Evolutionary conservation across 208 protist genomes (phyloP).

Genomic region (Crithidia expoeki): DNA sequence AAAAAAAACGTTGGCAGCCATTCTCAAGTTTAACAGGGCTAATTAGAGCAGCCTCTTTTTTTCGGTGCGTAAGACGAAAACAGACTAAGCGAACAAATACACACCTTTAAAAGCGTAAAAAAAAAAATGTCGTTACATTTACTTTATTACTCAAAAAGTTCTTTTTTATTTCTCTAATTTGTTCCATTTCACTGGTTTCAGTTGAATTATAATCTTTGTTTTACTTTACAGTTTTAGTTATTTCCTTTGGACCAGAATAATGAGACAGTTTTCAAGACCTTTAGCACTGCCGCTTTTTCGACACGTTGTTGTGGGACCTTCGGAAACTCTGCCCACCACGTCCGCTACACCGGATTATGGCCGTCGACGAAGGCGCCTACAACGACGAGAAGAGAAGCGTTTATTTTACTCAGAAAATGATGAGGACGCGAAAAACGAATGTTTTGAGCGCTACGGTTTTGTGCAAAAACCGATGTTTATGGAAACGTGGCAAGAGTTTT

Average conservation of each 20-base stretch:
- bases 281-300: conserved; percentile 9
- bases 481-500: conserved; percentile 71
- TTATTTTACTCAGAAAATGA: conserved; percentile 35
- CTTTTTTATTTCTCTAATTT: too few relatives aligned
- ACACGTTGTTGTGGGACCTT: conserved; percentile 41
- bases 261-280: conserved; percentile 19
- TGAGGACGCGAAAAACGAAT: conserved; percentile 56
- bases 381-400: not conserved
- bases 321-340: conserved; percentile 28
- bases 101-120: too few relatives aligned
- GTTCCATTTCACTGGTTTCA: not conserved
- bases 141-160: too few relatives aligned
- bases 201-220: not conserved
- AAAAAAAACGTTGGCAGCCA: too few relatives aligned
- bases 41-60: too few relatives aligned
- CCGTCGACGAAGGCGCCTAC: conserved; percentile 1
- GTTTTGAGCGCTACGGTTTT: conserved; percentile 78
- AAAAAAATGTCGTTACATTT: too few relatives aligned
- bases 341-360: conserved; percentile 42
- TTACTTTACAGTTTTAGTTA: conserved; percentile 15
- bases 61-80: too few relatives aligned
- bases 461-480: conserved; percentile 67
- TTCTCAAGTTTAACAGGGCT: too few relatives aligned
- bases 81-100: too few relatives aligned
- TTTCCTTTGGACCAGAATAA: conserved; percentile 7